phyloP scores from a whole-genome alignment of 768 basidiomycete genomes.

The Trametes villosa region DNA sequence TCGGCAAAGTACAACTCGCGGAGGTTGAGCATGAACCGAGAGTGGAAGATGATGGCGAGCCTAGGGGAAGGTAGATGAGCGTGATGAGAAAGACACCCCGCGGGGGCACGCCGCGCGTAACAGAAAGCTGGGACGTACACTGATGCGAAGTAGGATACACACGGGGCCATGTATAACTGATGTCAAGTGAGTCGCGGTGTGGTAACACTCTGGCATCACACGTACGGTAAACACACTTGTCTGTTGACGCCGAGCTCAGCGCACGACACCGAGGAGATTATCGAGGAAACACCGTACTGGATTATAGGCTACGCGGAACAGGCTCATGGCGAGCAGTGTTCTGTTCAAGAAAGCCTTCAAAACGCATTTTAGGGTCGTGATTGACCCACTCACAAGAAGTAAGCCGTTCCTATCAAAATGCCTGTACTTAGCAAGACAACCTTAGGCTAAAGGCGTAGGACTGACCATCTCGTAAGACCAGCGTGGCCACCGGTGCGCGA shows the following conservation, averaged over 20 bases:
- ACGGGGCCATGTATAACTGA: background rate
- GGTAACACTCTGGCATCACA: background rate
- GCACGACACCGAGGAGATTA: too few relatives aligned
- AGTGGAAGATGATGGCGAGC: background rate
- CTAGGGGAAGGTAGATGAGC: background rate
- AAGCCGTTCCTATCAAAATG: slow-evolving; percentile 9
- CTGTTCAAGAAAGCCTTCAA: too few relatives aligned
- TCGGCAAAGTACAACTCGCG: slow-evolving; percentile 1
- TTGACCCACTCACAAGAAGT: slow-evolving; percentile 11
- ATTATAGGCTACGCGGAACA: too few relatives aligned
- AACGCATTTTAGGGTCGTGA: too few relatives aligned
- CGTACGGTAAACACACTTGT: too few relatives aligned
- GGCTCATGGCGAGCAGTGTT: too few relatives aligned
- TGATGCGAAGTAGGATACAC: background rate
- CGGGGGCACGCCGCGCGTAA: too few relatives aligned
- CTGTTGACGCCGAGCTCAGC: too few relatives aligned
- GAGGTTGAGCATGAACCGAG: slow-evolving; percentile 7
- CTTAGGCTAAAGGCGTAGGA: too few relatives aligned
- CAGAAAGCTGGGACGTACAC: background rate
- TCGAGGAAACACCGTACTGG: too few relatives aligned
- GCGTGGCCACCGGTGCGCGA: slow-evolving; percentile 2
- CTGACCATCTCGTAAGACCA: slow-evolving; percentile 19
- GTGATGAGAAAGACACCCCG: too few relatives aligned
- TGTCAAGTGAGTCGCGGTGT: background rate
- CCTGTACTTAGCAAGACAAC: too few relatives aligned